Base-by-base conservation (phyloP, 1,284 basidiomycete genomes). In the Puccinia horiana region DNA sequence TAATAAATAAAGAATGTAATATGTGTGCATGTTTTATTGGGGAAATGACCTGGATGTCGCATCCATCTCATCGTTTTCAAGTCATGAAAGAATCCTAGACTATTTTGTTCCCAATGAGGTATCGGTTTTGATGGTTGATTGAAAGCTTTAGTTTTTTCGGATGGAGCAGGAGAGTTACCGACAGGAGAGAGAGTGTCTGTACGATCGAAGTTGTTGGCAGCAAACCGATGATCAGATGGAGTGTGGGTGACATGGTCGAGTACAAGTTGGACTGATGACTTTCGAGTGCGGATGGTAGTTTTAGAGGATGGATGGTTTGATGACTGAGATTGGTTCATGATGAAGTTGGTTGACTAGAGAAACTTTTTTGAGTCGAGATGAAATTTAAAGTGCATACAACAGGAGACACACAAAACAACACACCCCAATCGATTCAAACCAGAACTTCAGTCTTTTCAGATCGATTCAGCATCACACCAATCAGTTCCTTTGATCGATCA, bases 21-120 rank as follows among this genome's bases (percentile, higher is more conserved):
- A 44, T n/a, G n/a, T n/a, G 81, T 16, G 32, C n/a, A 72, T 26
- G 4, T 77, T 74, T n/a, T 44, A 18, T 37, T 52, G 18, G 49
- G 70, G 26, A 26, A 44, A 40, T 77, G 84, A 93, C 93, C 87
- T 42, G 94, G 94, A 49, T 92, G 89, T 42, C 93, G 88, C 84
- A 92, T 91, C 94, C 94, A 96, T 84, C 91, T 87, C 11, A 89
- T 87, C 0, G 90, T 89, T 84, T 84, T 88, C 83, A 92, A 81
- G 84, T 90, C 90, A 6, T 87, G 83, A 88, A 86, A 88, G 78
- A 90, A 87, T 0, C 89, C 89, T 20, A 85, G 84, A 18, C 85
- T 85, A 26, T 40, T 14, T 81, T 81, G 67, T 32, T 81, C 56
- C 70, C 72, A 81, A 44, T 69, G 40, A 32, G 67, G 67, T 29